Base-by-base conservation (phyloP, 306 rosid genomes). In the Heteromeles arbutifolia region DNA sequence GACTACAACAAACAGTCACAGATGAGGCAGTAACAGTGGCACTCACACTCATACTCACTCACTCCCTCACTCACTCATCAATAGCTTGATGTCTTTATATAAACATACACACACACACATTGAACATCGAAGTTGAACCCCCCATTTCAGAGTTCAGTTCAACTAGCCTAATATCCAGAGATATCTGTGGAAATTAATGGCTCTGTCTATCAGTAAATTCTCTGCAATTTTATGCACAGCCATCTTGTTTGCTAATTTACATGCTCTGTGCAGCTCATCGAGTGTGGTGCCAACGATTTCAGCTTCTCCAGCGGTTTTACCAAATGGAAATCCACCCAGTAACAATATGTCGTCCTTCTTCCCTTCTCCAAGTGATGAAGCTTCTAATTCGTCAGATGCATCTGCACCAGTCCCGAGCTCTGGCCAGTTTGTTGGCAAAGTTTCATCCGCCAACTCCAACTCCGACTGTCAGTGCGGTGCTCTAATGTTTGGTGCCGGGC, bases 311-410 rank as follows among this genome's bases (percentile, higher is more conserved):
- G 81, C 87, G 52, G 84, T 87, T 72, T 78, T 76, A 14, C 90
- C 93, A 22, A 76, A 86, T 31, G 86, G 26, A 43, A 84, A 81
- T 17, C 25, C 88, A 1, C 89, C 93, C 5, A 83, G 11, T 11
- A 56, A n/a, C 62, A 59, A 88, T 69, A 80, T 88, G 77, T 88
- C 92, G 14, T 87, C 92, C 21, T 92, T 92, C 70, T 92, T 82
- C 43, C 93, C 90, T 56, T 75, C 86, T 65, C 86, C 96, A 21
- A 28, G 24, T 22, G 14, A n/a, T 24, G 26, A 11, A 22, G 4
- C 64, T 58, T 37, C 11, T 19, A 54, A n/a, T 54, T 8, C 59
- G 2, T 44, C 81, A 8, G 80, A 79, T 48, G 80, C 88, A 64
- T 25, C 85, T 26, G 77, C 76, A 2, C 84, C 85, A 1, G 79